A percentile compares a stretch with the other conserved stretches of the same genome.
Evolutionary conservation across 495 filamentous ascomycete species (phyloP).

Genomic region (Neurospora sp.): DNA sequence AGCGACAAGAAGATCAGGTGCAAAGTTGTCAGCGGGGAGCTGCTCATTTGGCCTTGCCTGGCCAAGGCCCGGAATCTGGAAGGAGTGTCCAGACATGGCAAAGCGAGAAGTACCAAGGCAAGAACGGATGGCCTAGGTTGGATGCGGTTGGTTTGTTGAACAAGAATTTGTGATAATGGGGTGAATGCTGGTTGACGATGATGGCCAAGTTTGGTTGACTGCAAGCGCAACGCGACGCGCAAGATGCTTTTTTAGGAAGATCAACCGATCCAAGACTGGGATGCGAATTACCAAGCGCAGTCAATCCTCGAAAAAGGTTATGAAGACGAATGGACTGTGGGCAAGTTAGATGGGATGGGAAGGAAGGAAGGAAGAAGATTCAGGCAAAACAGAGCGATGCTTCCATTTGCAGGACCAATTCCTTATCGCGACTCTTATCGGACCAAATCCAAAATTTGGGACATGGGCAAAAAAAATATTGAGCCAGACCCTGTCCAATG

Average conservation of each 20-base stretch:
- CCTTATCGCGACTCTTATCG: neutral
- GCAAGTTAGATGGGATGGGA: neutral
- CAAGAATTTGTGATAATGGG: neutral
- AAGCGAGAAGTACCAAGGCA: neutral
- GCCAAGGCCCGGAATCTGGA: constrained; percentile 34
- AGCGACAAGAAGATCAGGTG: constrained; percentile 12
- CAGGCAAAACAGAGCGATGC: neutral
- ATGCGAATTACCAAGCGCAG: neutral
- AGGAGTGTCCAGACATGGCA: constrained; percentile 31
- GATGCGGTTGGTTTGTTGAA: neutral
- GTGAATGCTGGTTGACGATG: neutral
- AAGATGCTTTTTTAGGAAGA: neutral
- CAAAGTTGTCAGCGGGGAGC: constrained; percentile 13
- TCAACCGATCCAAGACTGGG: neutral
- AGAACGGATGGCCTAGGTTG: constrained; percentile 1
- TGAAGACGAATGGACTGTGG: neutral
- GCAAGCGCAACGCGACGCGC: neutral
- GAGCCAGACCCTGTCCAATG: constrained; percentile 16
- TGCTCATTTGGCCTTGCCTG: constrained; percentile 18
- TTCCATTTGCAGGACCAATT: neutral
- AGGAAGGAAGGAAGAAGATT: neutral
- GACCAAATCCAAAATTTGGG: neutral
- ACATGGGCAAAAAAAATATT: constrained; percentile 21
- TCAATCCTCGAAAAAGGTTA: neutral
- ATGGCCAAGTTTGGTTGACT: neutral